Percentiles rank a stretch among this genome's conserved stretches.
Evolutionary conservation across 345 rosid species (phyloP).

Genomic region (Mangifera indica): DNA sequence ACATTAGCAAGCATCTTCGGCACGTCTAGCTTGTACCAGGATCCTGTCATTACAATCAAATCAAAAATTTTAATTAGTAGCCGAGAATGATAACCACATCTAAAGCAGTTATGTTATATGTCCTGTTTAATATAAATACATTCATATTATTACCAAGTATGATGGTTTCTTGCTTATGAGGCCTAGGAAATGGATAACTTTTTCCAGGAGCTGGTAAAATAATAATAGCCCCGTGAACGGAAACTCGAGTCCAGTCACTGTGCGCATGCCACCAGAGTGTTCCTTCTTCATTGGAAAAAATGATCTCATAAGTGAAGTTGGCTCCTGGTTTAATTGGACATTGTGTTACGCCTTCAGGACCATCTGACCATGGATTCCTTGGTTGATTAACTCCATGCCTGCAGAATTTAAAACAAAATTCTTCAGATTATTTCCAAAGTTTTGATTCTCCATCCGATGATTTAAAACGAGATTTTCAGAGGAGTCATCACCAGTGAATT

Average conservation of each 20-base stretch:
- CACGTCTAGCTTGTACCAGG: too few relatives aligned
- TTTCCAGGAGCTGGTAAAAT: constrained; percentile 24
- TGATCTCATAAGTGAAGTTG: constrained; percentile 37
- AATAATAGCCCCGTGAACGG: constrained; percentile 43
- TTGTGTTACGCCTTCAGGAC: constrained; percentile 49
- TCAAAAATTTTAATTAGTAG: too few relatives aligned
- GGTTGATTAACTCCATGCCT: constrained; percentile 53
- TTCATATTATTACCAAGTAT: constrained; percentile 25
- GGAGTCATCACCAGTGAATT: constrained; percentile 48
- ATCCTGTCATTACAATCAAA: too few relatives aligned
- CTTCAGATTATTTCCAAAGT: too few relatives aligned
- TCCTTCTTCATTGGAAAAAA: constrained; percentile 36
- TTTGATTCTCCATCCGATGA: too few relatives aligned
- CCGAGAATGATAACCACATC: not conserved
- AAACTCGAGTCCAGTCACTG: constrained; percentile 43
- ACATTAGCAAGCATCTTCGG: too few relatives aligned
- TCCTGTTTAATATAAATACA: not conserved
- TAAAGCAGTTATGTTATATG: too few relatives aligned
- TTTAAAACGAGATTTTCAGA: too few relatives aligned
- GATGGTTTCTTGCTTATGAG: constrained; percentile 36
- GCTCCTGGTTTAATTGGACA: constrained; percentile 41
- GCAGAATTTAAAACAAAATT: too few relatives aligned
- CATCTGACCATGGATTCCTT: constrained; percentile 47
- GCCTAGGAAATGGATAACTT: constrained; percentile 29
- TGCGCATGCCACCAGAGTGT: constrained; percentile 30